Percentiles rank a stretch among this genome's conserved stretches.
Evolutionary conservation across 2,329 filamentous ascomycete species (phyloP).

Genomic region (Trichoderma sp.): DNA sequence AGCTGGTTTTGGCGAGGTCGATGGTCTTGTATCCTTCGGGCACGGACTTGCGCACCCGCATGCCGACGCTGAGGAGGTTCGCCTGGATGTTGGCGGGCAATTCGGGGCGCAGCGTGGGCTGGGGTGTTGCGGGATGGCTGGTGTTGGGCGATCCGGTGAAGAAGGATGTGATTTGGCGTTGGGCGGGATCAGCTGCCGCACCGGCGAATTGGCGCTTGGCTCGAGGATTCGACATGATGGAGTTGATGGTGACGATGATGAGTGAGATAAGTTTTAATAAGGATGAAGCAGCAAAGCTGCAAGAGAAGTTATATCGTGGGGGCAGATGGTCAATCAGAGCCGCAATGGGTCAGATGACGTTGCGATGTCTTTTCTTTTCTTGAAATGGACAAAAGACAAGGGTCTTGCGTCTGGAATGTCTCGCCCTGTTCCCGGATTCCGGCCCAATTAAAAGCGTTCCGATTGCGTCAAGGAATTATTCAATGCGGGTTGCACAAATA

Average conservation of each 20-base stretch:
- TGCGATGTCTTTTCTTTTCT: not conserved
- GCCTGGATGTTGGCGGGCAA: constrained; percentile 71
- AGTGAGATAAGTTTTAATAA: not conserved
- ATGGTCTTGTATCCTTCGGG: constrained; percentile 89
- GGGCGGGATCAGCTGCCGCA: constrained; percentile 57
- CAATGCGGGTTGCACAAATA: not conserved
- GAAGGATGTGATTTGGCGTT: constrained; percentile 66
- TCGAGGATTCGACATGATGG: constrained; percentile 54
- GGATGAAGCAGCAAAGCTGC: not conserved
- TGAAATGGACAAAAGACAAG: not conserved
- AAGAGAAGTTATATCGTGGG: not conserved
- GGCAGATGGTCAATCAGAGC: not conserved
- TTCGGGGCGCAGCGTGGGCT: constrained; percentile 41
- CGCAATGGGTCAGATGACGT: constrained; percentile 2
- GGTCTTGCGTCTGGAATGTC: not conserved
- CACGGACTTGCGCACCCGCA: constrained; percentile 91
- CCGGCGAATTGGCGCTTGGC: constrained; percentile 64
- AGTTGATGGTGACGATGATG: not conserved
- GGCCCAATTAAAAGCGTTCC: not conserved
- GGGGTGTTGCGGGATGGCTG: constrained; percentile 37
- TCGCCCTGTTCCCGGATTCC: not conserved
- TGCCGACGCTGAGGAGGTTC: constrained; percentile 86
- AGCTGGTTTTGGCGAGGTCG: constrained; percentile 38
- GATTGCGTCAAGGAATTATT: not conserved
- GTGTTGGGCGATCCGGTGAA: constrained; percentile 48